Evolutionary conservation across 2,329 filamentous ascomycete species (phyloP), one percentile per base, ranked within the genome.

Genomic region (Xylariaceae sp.): DNA sequence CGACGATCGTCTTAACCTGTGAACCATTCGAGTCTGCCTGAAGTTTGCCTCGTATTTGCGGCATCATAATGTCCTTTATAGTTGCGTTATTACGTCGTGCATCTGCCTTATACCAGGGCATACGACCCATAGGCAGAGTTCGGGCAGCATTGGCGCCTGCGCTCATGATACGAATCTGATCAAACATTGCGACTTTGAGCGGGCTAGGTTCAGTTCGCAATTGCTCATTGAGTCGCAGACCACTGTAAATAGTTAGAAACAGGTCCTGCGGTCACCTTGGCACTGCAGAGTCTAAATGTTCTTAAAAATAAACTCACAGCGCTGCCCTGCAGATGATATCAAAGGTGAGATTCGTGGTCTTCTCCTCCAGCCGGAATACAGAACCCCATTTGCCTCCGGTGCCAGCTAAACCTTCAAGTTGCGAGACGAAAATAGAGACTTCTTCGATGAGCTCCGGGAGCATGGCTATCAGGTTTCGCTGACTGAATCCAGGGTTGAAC

Each of bases 311-410:
- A n/a, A n/a, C 65, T 60, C 54, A 75, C 68, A 77, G 58, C 2
- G 72, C 66, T 12, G 73, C 69, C n/a, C 73, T 67, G 14, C 65
- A 65, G 41, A 77, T 79, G 24, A 78, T 67, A 43, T 79, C 76
- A 7, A 78, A 72, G 0, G 76, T 74, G 14, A 79, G 60, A 48
- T 74, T 73, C 5, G 69, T 74, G 1, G 75, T 71, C 16, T 67
- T 69, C 6, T 71, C 60, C 50, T 77, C 69, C 5, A 79, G 63
- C 6, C 62, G 50, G 28, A 74, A 74, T n/a, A 74, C 64, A 12
- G 61, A 45, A 17, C 70, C 68, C 71, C 70, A 73, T 34, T 60
- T 53, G 6, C 68, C 67, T 23, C 66, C 60, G 26, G 55, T 56
- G 1, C 71, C 71, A 2, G 71, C 69, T n/a, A 62, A 53, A 2